Base-by-base conservation (phyloP, 805 yeast species). In the Yarrowia sp. region DNA sequence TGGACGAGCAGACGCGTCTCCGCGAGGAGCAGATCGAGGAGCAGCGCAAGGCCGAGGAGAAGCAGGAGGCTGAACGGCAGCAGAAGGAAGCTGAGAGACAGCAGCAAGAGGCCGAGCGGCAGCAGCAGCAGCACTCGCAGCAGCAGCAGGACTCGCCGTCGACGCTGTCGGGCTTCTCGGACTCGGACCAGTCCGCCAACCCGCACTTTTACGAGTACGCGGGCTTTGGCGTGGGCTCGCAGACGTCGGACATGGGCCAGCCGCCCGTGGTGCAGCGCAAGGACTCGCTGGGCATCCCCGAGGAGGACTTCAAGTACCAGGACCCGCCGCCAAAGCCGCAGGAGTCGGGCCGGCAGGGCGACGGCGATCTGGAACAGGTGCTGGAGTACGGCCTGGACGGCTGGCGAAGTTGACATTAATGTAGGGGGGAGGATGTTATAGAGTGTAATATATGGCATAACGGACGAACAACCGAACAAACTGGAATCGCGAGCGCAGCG, bases 371-470 rank as follows among this genome's bases (percentile, higher is more conserved):
- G 42, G 91, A 86, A 66, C 81, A 79, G 64, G 91, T 86, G 65
- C 70, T 86, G 67, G 89, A 84, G 65, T 86, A 79, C 70, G 90
- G 90, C 1, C 71, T 86, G 44, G 90, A 86, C 72, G 81, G 86
- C 8, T 44, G 41, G 47, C 38, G 46, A 13, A 35, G 24, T 27
- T 27, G 9, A 27, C 12, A 6, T 3, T 27, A 27, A n/a, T n/a
- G n/a, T n/a, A n/a, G n/a, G n/a, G n/a, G n/a, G n/a, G n/a, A n/a
- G n/a, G n/a, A n/a, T n/a, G n/a, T n/a, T n/a, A n/a, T n/a, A n/a
- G n/a, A n/a, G n/a, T n/a, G n/a, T n/a, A n/a, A n/a, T n/a, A n/a
- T n/a, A n/a, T n/a, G n/a, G n/a, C n/a, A n/a, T n/a, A n/a, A n/a
- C n/a, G n/a, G n/a, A n/a, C n/a, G n/a, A n/a, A n/a, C n/a, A n/a